phyloP scores from a whole-genome alignment of 192 early-diverging fungal genomes.

The Coemansia sp. region DNA sequence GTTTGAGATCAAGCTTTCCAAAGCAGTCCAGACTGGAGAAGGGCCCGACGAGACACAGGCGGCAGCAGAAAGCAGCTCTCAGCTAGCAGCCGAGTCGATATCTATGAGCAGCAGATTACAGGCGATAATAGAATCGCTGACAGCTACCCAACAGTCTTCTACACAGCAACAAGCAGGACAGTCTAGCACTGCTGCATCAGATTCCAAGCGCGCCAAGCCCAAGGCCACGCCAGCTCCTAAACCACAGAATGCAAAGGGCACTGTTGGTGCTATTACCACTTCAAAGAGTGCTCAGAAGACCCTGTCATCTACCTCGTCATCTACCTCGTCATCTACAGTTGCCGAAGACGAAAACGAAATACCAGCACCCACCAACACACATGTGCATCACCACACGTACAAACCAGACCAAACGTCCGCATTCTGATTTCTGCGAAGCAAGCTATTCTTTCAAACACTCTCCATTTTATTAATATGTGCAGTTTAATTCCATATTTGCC shows the following conservation, averaged over 20 bases:
- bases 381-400: conserved; percentile 26
- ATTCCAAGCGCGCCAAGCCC: neutral
- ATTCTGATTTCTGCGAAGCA: neutral
- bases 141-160: neutral
- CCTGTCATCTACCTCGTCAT: neutral
- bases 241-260: neutral
- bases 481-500: too few relatives aligned
- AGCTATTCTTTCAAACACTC: too few relatives aligned
- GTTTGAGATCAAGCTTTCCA: conserved; percentile 41
- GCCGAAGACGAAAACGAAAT: neutral
- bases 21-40: conserved; percentile 28
- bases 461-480: too few relatives aligned
- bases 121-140: conserved; percentile 23
- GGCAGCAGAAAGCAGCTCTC: neutral
- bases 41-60: neutral
- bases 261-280: neutral
- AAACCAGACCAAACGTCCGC: neutral
- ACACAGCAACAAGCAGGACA: neutral
- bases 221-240: neutral
- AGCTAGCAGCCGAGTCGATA: neutral
- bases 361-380: conserved; percentile 11
- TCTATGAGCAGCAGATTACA: conserved; percentile 19
- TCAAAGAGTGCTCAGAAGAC: neutral
- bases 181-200: neutral
- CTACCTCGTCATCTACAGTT: conserved; percentile 7